phyloP scores from a whole-genome alignment of 1,284 basidiomycete genomes.

The Ceratobasidium sp. region DNA sequence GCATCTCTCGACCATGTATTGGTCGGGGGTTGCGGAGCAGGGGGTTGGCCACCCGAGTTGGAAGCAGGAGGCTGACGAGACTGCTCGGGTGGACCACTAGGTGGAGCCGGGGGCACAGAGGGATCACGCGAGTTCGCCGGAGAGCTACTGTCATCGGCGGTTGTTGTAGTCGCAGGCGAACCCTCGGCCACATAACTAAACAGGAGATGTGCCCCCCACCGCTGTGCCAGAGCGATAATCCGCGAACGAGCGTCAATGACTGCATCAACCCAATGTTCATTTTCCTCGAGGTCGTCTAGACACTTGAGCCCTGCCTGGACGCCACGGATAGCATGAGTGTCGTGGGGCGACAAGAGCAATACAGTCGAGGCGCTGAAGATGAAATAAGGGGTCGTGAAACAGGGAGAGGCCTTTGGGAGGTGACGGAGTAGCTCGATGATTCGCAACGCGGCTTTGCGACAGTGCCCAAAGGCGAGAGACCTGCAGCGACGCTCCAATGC shows the following conservation, averaged over 20 bases:
- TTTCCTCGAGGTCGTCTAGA: slow-evolving; percentile 29
- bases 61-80: not conserved
- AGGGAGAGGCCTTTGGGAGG: slow-evolving; percentile 35
- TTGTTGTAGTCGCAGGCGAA: not conserved
- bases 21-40: not conserved
- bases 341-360: slow-evolving; percentile 35
- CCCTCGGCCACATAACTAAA: not conserved
- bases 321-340: slow-evolving; percentile 25
- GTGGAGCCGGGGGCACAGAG: not conserved
- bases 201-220: slow-evolving; percentile 29
- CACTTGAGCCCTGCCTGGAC: slow-evolving; percentile 26
- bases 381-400: slow-evolving; percentile 36
- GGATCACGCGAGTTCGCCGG: slow-evolving; percentile 10
- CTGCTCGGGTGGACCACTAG: not conserved
- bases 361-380: slow-evolving; percentile 43
- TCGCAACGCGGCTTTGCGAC: slow-evolving; percentile 31
- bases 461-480: slow-evolving; percentile 31
- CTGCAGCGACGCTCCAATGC: slow-evolving; percentile 32
- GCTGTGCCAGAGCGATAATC: slow-evolving; percentile 29
- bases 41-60: not conserved
- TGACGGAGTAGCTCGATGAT: slow-evolving; percentile 44
- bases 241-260: slow-evolving; percentile 33
- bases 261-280: slow-evolving; percentile 25
- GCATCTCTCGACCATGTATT: not conserved
- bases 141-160: not conserved